Evolutionary conservation across 1,139 yeast species (phyloP).

Genomic region (Lodderomyces margitis): DNA sequence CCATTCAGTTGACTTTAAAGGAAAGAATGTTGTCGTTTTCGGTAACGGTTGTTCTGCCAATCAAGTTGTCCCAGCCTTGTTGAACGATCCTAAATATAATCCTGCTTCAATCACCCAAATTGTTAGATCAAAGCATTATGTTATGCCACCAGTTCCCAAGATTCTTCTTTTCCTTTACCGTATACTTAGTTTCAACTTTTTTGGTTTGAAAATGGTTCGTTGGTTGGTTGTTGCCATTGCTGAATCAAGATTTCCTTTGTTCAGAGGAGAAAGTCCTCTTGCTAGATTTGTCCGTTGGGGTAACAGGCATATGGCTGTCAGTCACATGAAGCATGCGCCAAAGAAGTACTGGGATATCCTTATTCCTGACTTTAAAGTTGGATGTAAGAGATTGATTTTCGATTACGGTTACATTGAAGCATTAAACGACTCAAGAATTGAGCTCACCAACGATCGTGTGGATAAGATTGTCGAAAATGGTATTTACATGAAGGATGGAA

Average conservation of each 20-base stretch:
- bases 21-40: constrained; percentile 35
- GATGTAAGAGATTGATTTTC: constrained; percentile 43
- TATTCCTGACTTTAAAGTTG: constrained; percentile 41
- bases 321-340: constrained; percentile 38
- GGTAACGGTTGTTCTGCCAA: constrained; percentile 49
- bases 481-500: constrained; percentile 32
- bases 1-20: constrained; percentile 38
- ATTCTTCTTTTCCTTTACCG: constrained; percentile 23
- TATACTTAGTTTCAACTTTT: constrained; percentile 24
- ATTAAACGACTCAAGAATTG: constrained; percentile 32
- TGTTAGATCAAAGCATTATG: constrained; percentile 37
- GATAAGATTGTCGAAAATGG: constrained; percentile 28
- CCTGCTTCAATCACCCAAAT: constrained; percentile 34
- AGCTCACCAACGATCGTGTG: constrained; percentile 26
- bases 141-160: constrained; percentile 39
- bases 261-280: constrained; percentile 28
- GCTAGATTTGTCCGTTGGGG: constrained; percentile 27
- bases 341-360: constrained; percentile 30
- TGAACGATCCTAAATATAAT: constrained; percentile 22
- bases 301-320: constrained; percentile 19
- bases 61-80: constrained; percentile 38
- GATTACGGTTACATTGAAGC: constrained; percentile 38
- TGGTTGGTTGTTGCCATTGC: constrained; percentile 28
- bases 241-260: constrained; percentile 38
- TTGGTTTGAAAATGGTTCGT: constrained; percentile 29